Evolutionary conservation across 148 eudicot species (phyloP).

Genomic region (Silene uniflora): DNA sequence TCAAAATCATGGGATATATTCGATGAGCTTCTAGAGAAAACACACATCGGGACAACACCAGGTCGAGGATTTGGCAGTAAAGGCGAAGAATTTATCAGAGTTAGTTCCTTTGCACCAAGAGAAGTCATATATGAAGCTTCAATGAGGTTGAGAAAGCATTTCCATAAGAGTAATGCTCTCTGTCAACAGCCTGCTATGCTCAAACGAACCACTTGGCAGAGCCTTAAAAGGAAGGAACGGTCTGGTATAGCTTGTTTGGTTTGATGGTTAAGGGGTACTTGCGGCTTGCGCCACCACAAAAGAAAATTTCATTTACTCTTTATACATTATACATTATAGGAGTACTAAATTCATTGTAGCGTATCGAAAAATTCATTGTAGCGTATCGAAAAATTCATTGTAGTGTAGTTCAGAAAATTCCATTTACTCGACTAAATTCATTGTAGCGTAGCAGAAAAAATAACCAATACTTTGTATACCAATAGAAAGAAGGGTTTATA

Average conservation of each 20-base stretch:
- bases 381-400: too few relatives aligned
- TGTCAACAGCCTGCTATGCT: background rate
- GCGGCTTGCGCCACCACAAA: background rate
- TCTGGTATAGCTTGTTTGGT: background rate
- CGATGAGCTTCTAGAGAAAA: background rate
- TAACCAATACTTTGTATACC: too few relatives aligned
- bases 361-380: too few relatives aligned
- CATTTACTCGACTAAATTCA: background rate
- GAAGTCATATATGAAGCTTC: background rate
- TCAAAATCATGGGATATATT: background rate
- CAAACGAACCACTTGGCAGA: background rate
- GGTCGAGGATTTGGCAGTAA: slow-evolving; percentile 5
- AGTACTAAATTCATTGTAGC: too few relatives aligned
- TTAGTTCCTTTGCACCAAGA: slow-evolving; percentile 4
- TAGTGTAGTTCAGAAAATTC: background rate
- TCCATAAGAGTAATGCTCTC: background rate
- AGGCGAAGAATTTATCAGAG: slow-evolving; percentile 5
- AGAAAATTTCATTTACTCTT: too few relatives aligned
- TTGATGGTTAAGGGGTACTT: background rate
- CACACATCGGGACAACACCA: slow-evolving; percentile 8
- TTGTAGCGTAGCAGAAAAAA: background rate
- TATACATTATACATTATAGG: too few relatives aligned
- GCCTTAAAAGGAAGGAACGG: background rate
- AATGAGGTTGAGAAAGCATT: background rate
- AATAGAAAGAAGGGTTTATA: too few relatives aligned